Conservation (phyloP, 208 protist genomes). For the Perkinsela sp. region DNA sequence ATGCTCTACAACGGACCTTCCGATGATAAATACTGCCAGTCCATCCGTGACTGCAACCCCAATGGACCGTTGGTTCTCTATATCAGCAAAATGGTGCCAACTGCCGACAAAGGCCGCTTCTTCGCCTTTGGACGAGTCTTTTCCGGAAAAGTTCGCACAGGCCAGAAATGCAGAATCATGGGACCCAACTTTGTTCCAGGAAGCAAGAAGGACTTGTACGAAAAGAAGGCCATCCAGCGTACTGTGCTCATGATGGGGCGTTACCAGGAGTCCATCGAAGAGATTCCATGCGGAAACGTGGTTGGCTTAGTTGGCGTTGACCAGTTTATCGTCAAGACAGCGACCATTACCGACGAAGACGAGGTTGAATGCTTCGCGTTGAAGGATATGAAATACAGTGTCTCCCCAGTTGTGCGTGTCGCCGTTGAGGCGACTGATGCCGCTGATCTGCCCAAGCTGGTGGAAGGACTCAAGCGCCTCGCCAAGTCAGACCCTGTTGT, state of each 20-base stretch:
- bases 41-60: conserved; percentile 69
- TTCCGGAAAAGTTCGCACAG: conserved; percentile 79
- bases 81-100: conserved; percentile 98
- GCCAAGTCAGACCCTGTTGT: conserved; percentile 85
- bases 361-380: conserved; percentile 15
- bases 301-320: conserved; percentile 91
- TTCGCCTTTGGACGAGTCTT: conserved; percentile 39
- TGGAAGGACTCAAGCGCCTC: conserved; percentile 89
- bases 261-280: conserved; percentile 77
- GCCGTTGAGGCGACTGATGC: conserved; percentile 89
- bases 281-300: conserved; percentile 92
- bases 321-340: conserved; percentile 93
- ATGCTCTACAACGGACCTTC: conserved; percentile 84
- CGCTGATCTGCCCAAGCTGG: conserved; percentile 82
- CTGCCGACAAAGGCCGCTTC: conserved; percentile 72
- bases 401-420: conserved; percentile 89
- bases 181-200: conserved; percentile 88
- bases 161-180: conserved; percentile 89
- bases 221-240: conserved; percentile 27
- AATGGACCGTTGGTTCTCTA: conserved; percentile 90
- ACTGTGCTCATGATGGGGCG: conserved; percentile 60
- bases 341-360: conserved; percentile 77
- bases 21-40: conserved; percentile 58
- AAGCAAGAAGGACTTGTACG: conserved; percentile 75
- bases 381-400: conserved; percentile 95